phyloP scores from a whole-genome alignment of 345 rosid genomes.

The Clausena lansium region DNA sequence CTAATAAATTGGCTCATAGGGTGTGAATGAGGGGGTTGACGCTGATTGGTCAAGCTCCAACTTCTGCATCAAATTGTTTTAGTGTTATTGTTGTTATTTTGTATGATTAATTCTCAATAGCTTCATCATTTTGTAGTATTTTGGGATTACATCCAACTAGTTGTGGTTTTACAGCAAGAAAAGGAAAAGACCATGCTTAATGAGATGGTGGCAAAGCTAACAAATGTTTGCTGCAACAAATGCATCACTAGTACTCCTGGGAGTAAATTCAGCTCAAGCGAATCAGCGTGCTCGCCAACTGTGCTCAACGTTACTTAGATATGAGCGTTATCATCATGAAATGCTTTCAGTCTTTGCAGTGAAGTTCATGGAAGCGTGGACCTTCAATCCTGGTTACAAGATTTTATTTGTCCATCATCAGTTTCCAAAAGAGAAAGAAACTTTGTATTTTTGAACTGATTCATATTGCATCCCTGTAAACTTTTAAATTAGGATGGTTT shows the following conservation, averaged over 20 bases:
- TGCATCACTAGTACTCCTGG: slow-evolving; percentile 82
- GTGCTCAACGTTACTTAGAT: slow-evolving; percentile 84
- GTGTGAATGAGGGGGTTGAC: background rate
- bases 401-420: background rate
- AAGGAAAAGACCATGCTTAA: slow-evolving; percentile 79
- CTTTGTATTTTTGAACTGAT: background rate
- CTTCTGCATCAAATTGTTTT: background rate
- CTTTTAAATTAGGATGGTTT: background rate
- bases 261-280: slow-evolving; percentile 91
- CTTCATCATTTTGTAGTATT: background rate
- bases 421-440: background rate
- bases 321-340: slow-evolving; percentile 71
- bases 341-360: slow-evolving; percentile 76
- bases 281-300: slow-evolving; percentile 65
- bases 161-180: slow-evolving; percentile 48
- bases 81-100: background rate
- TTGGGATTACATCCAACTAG: background rate
- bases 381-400: slow-evolving; percentile 5
- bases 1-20: background rate
- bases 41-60: background rate
- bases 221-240: slow-evolving; percentile 93
- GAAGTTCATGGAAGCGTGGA: slow-evolving; percentile 6
- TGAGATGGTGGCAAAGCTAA: slow-evolving; percentile 77
- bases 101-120: background rate
- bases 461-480: background rate